Evolutionary conservation across 106 monocot genomes (phyloP), one percentile per base, ranked within the genome.

Genomic region (Platanthera zijinensis): DNA sequence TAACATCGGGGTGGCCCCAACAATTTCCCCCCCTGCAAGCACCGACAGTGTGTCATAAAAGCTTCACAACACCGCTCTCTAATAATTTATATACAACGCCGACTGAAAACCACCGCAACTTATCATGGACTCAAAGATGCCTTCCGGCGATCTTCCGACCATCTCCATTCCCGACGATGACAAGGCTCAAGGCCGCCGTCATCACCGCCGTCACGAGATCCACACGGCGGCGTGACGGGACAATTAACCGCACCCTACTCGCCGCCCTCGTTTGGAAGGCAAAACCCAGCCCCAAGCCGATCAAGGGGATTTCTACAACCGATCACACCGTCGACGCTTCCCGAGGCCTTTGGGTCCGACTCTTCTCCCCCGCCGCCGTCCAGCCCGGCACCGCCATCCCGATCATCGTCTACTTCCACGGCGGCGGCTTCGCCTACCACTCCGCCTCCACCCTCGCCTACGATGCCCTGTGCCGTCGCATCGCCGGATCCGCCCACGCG

Each of bases 341-440:
- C 67, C 30, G 54, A 81, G 21, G 28, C 69, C 85, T 83, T 15
- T 87, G 39, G 48, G 79, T 89, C 75, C 85, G 89, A 18, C 6
- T 85, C 74, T 89, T 77, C 83, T 78, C 76, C 39, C 87, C 89
- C 11, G 21, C 11, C 4, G 12, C 12, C 14, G 22, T 22, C 57
- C 15, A 18, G 28, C 6, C 6, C 22, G 18, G 10, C 7, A 50
- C 56, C 4, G 77, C 81, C 83, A 84, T 92, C 32, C 92, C 92
- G 25, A 46, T 90, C 61, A 22, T 90, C 74, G 52, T 92, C 82
- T 86, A 77, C 83, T 82, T 83, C 81, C 92, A 92, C 46, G 89
- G 92, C 61, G 89, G 89, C 49, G 89, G 92, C 39, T 92, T 92
- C 87, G 63, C 90, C 80, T 87, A 79, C 85, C 67, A 71, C 80